Conservation (phyloP, 495 filamentous ascomycete species). For the Neurospora cerealis region DNA sequence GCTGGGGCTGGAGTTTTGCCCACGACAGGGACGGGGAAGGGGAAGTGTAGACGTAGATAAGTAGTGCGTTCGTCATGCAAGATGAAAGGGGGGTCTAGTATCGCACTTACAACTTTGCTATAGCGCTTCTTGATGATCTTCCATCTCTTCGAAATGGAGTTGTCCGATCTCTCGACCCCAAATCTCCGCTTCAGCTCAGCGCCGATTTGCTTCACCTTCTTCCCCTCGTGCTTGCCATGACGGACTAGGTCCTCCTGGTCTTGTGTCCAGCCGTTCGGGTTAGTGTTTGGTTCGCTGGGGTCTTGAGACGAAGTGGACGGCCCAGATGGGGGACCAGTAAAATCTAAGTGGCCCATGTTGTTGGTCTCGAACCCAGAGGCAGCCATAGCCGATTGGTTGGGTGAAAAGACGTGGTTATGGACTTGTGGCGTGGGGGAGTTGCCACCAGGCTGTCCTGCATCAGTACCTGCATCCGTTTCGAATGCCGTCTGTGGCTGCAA, state of each 20-base stretch:
- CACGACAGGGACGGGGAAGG: no score
- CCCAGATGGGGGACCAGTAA: not conserved
- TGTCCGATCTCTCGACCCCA: not conserved
- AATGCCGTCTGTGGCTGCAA: no score
- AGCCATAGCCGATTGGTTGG: not conserved
- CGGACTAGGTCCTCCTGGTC: not conserved
- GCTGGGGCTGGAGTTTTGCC: no score
- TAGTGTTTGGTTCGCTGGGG: not conserved
- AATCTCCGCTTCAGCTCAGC: not conserved
- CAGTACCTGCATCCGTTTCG: not conserved
- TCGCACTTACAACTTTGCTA: not conserved
- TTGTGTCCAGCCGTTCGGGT: not conserved
- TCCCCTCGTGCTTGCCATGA: not conserved
- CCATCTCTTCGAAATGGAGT: not conserved
- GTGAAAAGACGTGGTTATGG: not conserved
- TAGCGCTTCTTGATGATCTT: not conserved
- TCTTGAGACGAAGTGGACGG: not conserved
- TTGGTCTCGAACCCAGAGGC: not conserved
- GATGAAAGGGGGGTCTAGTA: no score
- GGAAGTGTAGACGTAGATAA: no score
- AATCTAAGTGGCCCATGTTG: not conserved
- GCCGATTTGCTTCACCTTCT: not conserved
- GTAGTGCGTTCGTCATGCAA: no score
- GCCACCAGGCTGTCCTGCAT: no score
- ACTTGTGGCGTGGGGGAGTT: not conserved